phyloP scores from a whole-genome alignment of 257 asterid species.

The Solanum appendiculatum region DNA sequence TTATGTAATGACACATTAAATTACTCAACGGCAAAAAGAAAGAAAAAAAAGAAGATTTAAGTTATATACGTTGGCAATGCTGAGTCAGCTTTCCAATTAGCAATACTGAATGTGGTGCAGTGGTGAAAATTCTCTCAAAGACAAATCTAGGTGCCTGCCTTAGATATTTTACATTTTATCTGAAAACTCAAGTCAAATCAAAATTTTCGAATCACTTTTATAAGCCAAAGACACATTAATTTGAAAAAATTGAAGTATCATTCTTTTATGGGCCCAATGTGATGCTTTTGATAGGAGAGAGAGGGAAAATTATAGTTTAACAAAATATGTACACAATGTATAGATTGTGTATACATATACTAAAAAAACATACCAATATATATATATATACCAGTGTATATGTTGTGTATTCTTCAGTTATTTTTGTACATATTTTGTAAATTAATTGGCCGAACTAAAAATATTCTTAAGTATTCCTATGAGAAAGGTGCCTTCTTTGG shows the following conservation, averaged over 20 bases:
- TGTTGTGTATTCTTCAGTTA: background rate
- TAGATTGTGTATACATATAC: background rate
- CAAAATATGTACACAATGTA: background rate
- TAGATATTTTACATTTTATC: background rate
- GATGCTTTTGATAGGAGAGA: background rate
- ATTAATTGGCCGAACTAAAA: no score
- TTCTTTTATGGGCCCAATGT: background rate
- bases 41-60: background rate
- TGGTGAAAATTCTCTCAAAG: background rate
- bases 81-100: background rate
- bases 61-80: background rate
- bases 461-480: no score
- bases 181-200: background rate
- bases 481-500: background rate
- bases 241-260: background rate
- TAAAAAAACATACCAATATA: background rate
- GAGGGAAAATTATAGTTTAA: background rate
- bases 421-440: background rate
- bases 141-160: background rate
- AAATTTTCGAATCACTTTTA: background rate
- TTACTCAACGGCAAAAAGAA: no score
- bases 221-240: background rate
- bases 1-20: background rate
- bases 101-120: background rate
- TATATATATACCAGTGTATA: background rate